These are phyloP conservation scores for Bacidia gigantensis DNA, from an alignment of 495 filamentous ascomycete species.

Conservation along the genomic window DNA sequence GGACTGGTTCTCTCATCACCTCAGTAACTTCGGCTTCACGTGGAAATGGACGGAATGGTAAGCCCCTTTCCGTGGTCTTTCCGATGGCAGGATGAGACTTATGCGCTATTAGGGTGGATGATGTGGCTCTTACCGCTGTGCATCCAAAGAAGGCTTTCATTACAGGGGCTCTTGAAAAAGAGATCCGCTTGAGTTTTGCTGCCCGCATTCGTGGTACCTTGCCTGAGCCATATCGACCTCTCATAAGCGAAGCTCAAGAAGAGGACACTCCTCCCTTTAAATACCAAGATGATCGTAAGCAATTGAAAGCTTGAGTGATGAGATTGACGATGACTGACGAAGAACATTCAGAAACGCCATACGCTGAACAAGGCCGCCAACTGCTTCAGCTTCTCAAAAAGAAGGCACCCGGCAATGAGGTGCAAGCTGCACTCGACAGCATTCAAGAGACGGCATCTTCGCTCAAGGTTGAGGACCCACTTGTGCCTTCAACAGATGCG, in stretches of 20 bases:
- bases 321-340: conserved; percentile 1
- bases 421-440: conserved; percentile 57
- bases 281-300: conserved; percentile 64
- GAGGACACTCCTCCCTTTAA: conserved; percentile 92
- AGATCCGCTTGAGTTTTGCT: conserved; percentile 91
- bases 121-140: conserved; percentile 59
- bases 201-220: conserved; percentile 91
- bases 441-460: conserved; percentile 65
- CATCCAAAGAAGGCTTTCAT: conserved; percentile 92
- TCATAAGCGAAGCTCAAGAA: conserved; percentile 79
- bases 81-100: too few species aligned
- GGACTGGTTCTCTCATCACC: conserved; percentile 96
- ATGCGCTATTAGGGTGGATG: conserved; percentile 66
- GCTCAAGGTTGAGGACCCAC: conserved; percentile 51
- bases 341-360: conserved; percentile 54
- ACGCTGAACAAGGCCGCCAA: conserved; percentile 63
- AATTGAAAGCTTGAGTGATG: too few species aligned
- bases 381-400: conserved; percentile 64
- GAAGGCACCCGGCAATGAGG: conserved; percentile 70
- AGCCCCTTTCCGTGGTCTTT: conserved; percentile 18
- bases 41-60: conserved; percentile 99
- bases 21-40: conserved; percentile 97
- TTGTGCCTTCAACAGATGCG: conserved; percentile 75
- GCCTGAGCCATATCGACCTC: conserved; percentile 64
- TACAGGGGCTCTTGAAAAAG: conserved; percentile 79